Conservation (phyloP, 176 grass and related monocot genomes). For the Olyra latifolia region DNA sequence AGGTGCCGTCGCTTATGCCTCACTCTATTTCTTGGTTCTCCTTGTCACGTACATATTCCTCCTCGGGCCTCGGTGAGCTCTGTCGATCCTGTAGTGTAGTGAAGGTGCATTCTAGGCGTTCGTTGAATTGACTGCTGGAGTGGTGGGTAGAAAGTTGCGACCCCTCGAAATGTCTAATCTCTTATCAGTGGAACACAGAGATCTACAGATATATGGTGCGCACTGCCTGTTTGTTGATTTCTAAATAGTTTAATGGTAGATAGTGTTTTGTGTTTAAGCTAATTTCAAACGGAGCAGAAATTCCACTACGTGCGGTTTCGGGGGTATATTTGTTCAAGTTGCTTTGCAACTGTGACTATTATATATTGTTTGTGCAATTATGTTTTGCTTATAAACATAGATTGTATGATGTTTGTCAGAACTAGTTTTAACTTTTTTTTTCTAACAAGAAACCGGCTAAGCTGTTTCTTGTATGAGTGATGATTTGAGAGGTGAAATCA, state of each 20-base stretch:
- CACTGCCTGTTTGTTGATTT: not conserved
- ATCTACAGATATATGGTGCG: not conserved
- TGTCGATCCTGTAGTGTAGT: not conserved
- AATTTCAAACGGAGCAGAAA: not conserved
- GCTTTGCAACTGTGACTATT: not conserved
- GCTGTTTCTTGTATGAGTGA: not conserved
- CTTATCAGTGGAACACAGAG: not conserved
- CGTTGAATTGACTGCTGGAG: constrained; percentile 34
- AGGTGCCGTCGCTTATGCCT: constrained; percentile 38
- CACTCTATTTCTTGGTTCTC: not conserved
- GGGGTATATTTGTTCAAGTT: not conserved
- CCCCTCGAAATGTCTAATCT: constrained; percentile 6
- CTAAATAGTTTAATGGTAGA: not conserved
- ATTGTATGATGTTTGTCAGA: not conserved
- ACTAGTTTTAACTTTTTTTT: not conserved
- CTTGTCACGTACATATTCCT: not conserved
- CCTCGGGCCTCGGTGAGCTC: not conserved
- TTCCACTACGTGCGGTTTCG: not conserved
- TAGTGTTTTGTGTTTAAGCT: not conserved
- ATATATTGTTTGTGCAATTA: not conserved
- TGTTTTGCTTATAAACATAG: not conserved
- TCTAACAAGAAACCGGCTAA: not conserved
- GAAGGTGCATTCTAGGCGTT: constrained; percentile 32
- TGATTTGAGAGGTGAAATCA: not conserved
- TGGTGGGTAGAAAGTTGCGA: not conserved